Base-by-base conservation (phyloP, 306 rosid genomes). In the Casuarina equisetifolia region DNA sequence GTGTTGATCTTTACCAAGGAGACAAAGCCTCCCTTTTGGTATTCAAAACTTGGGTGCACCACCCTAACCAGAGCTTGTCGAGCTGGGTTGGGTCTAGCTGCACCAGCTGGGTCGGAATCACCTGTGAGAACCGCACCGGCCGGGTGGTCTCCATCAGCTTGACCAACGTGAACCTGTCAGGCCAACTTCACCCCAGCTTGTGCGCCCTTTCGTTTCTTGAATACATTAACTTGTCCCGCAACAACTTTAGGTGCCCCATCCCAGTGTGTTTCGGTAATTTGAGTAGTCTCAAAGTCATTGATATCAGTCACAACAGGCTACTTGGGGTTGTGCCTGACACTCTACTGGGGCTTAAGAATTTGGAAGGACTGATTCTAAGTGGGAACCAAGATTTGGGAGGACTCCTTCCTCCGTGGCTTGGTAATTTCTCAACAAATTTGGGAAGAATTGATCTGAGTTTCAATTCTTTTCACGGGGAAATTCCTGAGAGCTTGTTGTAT, bases 71-170 rank as follows among this genome's bases (percentile, higher is more conserved):
- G 82, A 85, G 86, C 50, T 82, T 96, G 76, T 77, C 94, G 57
- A 90, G 72, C 81, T 96, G 99, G 99, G 91, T 74, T 15, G 91
- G 91, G 25, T 90, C 93, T 44, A 90, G 89, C 75, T 95, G 98
- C 85, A 69, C 86, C 49, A 79, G 80, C 79, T 95, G 98, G 98
- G 78, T 70, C 57, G 97, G 98, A 74, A 78, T 92, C 81, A 68
- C 87, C 51, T 95, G 98, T 82, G 89, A 91, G 76, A 87, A 86
- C 84, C 89, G 4, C 59, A 83, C 92, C 62, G 96, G 97, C 40
- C 75, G 89, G 61, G 97, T 96, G 73, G 63, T 92, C 81, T 91
- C 96, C 2, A 50, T 96, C 72, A 81, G 81, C 86, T 78, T 96
- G 70, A 81, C 81, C 20, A 79, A 79, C 72, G 76, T 87, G 97